These are phyloP conservation scores for Kurtzmaniella quercitrusa DNA, from an alignment of 1,139 yeast species.

Conservation along the genomic window DNA sequence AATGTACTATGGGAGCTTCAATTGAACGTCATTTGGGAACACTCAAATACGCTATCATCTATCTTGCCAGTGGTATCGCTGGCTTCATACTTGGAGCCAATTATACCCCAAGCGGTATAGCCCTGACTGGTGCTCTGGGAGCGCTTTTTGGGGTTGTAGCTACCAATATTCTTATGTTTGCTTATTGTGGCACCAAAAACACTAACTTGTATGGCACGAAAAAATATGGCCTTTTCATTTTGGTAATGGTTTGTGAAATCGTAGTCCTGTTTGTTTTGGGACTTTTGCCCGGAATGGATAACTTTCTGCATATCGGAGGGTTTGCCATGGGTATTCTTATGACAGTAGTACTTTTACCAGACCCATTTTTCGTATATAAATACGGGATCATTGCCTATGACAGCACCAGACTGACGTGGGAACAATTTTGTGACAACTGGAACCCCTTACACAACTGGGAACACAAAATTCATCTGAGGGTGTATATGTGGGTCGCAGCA, in stretches of 20 bases:
- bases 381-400: constrained; percentile 40
- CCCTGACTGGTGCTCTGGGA: constrained; percentile 76
- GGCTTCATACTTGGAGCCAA: constrained; percentile 73
- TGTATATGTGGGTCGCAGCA: constrained; percentile 48
- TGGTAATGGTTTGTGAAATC: constrained; percentile 52
- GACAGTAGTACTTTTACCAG: constrained; percentile 52
- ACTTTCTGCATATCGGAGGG: constrained; percentile 76
- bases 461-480: constrained; percentile 30
- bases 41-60: constrained; percentile 52
- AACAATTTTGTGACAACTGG: constrained; percentile 43
- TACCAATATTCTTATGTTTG: constrained; percentile 52
- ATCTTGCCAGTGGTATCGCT: constrained; percentile 58
- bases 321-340: constrained; percentile 58
- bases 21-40: constrained; percentile 61
- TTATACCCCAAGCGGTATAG: constrained; percentile 65
- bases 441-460: constrained; percentile 33
- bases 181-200: constrained; percentile 51
- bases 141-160: constrained; percentile 70
- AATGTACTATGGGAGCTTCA: constrained; percentile 57
- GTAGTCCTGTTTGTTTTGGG: constrained; percentile 62
- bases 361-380: constrained; percentile 49
- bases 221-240: constrained; percentile 40
- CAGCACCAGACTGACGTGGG: constrained; percentile 32
- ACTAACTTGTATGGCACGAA: constrained; percentile 41
- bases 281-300: constrained; percentile 69